phyloP scores from a whole-genome alignment of 2,329 filamentous ascomycete genomes.

The Malbranchea cinnamomea region DNA sequence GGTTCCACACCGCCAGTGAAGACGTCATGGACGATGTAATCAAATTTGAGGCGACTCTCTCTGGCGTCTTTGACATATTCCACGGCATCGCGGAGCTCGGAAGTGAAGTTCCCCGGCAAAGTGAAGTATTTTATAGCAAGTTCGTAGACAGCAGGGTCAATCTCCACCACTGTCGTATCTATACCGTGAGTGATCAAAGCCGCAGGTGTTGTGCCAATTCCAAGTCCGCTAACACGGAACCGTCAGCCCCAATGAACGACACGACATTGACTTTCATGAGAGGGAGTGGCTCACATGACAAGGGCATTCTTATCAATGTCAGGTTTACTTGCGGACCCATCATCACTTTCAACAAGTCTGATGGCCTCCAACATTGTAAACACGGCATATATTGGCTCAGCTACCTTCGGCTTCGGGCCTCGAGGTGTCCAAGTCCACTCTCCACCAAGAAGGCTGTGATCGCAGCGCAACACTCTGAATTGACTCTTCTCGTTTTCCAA shows the following conservation, averaged over 20 bases:
- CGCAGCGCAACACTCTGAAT: conserved; percentile 76
- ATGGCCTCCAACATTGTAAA: conserved; percentile 93
- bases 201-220: conserved; percentile 80
- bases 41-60: conserved; percentile 41
- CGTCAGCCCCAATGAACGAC: conserved; percentile 6
- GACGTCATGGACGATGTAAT: conserved; percentile 95
- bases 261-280: too few relatives aligned
- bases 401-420: conserved; percentile 41
- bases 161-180: conserved; percentile 84
- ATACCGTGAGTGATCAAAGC: conserved; percentile 79
- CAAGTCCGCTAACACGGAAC: conserved; percentile 50
- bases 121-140: conserved; percentile 74
- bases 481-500: conserved; percentile 56
- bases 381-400: conserved; percentile 88
- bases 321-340: conserved; percentile 18
- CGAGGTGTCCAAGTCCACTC: conserved; percentile 55
- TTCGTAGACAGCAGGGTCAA: conserved; percentile 76
- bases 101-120: conserved; percentile 59
- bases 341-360: conserved; percentile 52
- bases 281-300: conserved; percentile 51
- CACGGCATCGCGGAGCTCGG: conserved; percentile 71
- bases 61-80: conserved; percentile 43
- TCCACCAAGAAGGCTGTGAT: conserved; percentile 85
- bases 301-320: conserved; percentile 64
- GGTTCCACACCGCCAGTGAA: conserved; percentile 95